Conservation (phyloP, 768 basidiomycete genomes). For the Tulasnella sp. region DNA sequence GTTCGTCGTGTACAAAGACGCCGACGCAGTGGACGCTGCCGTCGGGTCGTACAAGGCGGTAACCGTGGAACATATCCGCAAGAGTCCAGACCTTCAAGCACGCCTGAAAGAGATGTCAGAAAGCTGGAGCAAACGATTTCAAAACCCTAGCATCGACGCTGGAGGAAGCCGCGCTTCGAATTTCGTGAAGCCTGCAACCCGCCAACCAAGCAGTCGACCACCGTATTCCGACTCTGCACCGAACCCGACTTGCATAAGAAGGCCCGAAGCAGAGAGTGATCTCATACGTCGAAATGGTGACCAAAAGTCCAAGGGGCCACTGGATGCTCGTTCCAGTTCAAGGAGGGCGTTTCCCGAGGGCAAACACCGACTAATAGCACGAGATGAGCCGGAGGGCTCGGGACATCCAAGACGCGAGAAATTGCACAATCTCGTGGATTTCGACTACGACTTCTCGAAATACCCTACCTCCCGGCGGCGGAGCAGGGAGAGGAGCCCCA, state of each 20-base stretch:
- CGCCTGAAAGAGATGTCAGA: neutral
- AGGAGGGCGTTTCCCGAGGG: neutral
- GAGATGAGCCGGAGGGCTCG: neutral
- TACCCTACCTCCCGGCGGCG: neutral
- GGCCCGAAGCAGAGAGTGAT: neutral
- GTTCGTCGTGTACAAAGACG: conserved; percentile 16
- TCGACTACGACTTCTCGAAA: neutral
- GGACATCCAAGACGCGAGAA: neutral
- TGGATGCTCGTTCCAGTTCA: neutral
- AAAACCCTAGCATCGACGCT: neutral
- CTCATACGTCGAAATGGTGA: neutral
- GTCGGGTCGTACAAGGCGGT: neutral
- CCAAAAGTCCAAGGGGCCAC: neutral
- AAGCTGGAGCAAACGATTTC: neutral
- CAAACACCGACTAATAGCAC: neutral
- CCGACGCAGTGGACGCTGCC: neutral
- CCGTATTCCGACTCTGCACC: neutral
- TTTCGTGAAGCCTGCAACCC: no score
- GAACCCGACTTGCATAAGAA: neutral
- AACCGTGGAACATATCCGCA: conserved; percentile 11
- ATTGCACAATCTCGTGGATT: neutral
- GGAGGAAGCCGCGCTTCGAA: neutral
- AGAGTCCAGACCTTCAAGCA: conserved; percentile 3
- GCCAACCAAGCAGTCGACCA: neutral
- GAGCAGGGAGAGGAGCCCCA: neutral